Evolutionary conservation across 225 moss, liverwort and hornwort genomes (phyloP), one percentile per base, ranked within the genome.

Genomic region (Anthoceros angustus): DNA sequence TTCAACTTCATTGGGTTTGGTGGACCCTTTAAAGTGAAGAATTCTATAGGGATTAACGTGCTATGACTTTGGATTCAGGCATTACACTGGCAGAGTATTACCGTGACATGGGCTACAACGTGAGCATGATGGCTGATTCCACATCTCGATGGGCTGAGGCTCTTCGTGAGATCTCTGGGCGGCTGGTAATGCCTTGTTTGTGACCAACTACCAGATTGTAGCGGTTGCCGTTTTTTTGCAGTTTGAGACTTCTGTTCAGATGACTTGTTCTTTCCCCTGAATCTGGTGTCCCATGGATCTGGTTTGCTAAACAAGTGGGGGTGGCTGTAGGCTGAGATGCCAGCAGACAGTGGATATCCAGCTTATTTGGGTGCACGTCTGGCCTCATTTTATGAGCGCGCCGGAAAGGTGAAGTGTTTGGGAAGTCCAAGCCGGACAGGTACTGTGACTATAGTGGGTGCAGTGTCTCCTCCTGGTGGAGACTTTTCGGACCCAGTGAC

Each of bases 121-220:
- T 95, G 42, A 90, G 90, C 71, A 90, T 95, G 94, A 95, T 95
- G 94, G 94, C 94, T 69, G 94, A 95, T 69, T 95, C 94, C 38
- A 88, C 94, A 26, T 95, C 94, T 32, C 86, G 94, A 50, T 95
- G 94, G 94, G 94, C 94, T 26, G 94, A 95, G 72, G 94, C 94
- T 39, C 94, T 95, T 72, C 90, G 94, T 73, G 94, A 95, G 70
- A 95, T 95, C 77, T 95, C 94, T 41, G 94, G 94, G 72, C 87
- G 94, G 67, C 84, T 88, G 72, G 88, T 88, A 81, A 72, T 32
- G 32, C 32, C 32, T 32, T 32, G 83, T 39, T 16, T 55, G 45
- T 11, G 16, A 46, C 11, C 12, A 16, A 46, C 45, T 46, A 2
- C 45, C 5, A 46, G 11, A 16, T 46, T 46, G 12, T 11, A 43